These are phyloP conservation scores for Tilletia indica DNA, from an alignment of 1,284 basidiomycete genomes.

Conservation along the genomic window DNA sequence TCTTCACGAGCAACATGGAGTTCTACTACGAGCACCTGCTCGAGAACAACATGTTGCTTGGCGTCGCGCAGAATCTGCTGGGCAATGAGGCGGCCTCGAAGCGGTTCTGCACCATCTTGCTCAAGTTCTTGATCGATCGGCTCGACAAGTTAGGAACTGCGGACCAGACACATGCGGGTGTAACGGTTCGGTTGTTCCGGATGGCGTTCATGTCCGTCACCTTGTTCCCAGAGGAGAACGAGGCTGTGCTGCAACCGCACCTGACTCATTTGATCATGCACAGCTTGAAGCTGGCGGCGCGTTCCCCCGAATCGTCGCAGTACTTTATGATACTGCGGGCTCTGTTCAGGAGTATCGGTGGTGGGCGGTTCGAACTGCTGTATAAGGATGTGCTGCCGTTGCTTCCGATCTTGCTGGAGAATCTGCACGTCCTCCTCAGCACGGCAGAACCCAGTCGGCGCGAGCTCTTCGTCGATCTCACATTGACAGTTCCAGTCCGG, in stretches of 20 bases:
- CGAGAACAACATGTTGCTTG: constrained; percentile 74
- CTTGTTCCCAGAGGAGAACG: constrained; percentile 74
- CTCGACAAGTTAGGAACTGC: constrained; percentile 82
- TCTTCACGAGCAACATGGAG: constrained; percentile 44
- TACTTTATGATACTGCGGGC: constrained; percentile 93
- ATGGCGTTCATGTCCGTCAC: constrained; percentile 91
- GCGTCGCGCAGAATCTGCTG: constrained; percentile 84
- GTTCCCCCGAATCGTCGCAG: constrained; percentile 83
- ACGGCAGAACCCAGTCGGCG: constrained; percentile 48
- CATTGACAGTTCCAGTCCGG: constrained; percentile 91
- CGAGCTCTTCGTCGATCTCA: constrained; percentile 81
- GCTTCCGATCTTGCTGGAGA: constrained; percentile 94
- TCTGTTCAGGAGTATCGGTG: constrained; percentile 96
- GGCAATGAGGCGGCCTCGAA: constrained; percentile 78
- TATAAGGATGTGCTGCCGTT: constrained; percentile 97
- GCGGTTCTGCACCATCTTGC: constrained; percentile 85
- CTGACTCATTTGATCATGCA: constrained; percentile 94
- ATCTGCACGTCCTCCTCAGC: constrained; percentile 66
- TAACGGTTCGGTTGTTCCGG: constrained; percentile 89
- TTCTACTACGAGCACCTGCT: constrained; percentile 51
- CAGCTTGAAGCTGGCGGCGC: constrained; percentile 89
- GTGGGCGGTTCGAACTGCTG: constrained; percentile 87
- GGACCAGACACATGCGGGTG: constrained; percentile 69
- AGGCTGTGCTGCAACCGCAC: constrained; percentile 86
- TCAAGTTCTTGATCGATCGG: constrained; percentile 78